A percentile compares a stretch with the other conserved stretches of the same genome.
These are phyloP conservation scores for Aspergillus ostianus DNA, from an alignment of 495 filamentous ascomycete genomes.

Conservation along the genomic window DNA sequence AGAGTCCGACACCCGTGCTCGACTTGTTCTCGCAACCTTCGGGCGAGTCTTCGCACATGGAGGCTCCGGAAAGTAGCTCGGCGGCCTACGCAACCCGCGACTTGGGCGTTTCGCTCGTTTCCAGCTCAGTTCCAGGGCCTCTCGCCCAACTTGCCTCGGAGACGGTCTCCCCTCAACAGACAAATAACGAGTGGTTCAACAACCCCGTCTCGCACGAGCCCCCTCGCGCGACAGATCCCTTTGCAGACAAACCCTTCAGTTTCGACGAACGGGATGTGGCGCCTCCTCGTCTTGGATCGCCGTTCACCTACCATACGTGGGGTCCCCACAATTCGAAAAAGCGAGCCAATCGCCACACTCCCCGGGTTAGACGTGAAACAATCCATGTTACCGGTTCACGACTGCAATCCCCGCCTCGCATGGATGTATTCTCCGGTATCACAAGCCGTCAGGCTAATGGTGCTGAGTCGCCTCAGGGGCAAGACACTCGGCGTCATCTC, in stretches of 20 bases:
- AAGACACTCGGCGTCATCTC: constrained; percentile 46
- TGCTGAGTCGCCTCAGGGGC: constrained; percentile 45
- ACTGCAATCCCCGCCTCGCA: constrained; percentile 47
- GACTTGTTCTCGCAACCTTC: constrained; percentile 50
- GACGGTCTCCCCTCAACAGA: constrained; percentile 20
- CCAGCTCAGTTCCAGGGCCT: constrained; percentile 73
- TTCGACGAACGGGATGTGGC: constrained; percentile 26
- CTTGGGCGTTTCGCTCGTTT: constrained; percentile 78
- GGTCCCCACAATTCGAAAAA: constrained; percentile 47
- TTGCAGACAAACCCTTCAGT: constrained; percentile 20
- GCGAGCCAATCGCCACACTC: constrained; percentile 29
- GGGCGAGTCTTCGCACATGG: constrained; percentile 26
- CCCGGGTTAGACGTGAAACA: constrained; percentile 36
- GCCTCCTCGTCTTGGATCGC: constrained; percentile 53
- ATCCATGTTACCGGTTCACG: constrained; percentile 47
- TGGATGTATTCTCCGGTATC: constrained; percentile 51
- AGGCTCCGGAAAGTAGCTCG: constrained; percentile 26
- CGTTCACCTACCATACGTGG: constrained; percentile 57
- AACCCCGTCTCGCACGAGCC: constrained; percentile 22
- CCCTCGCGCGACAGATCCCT: constrained; percentile 2
- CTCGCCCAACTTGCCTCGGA: constrained; percentile 60
- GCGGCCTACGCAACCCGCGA: constrained; percentile 66
- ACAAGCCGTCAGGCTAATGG: constrained; percentile 34
- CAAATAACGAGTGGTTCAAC: constrained; percentile 36
- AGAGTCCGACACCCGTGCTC: constrained; percentile 70